A percentile compares a stretch with the other conserved stretches of the same genome.
Conservation (phyloP, 176 grass and related monocot genomes). For the Puccinellia tenuiflora region DNA sequence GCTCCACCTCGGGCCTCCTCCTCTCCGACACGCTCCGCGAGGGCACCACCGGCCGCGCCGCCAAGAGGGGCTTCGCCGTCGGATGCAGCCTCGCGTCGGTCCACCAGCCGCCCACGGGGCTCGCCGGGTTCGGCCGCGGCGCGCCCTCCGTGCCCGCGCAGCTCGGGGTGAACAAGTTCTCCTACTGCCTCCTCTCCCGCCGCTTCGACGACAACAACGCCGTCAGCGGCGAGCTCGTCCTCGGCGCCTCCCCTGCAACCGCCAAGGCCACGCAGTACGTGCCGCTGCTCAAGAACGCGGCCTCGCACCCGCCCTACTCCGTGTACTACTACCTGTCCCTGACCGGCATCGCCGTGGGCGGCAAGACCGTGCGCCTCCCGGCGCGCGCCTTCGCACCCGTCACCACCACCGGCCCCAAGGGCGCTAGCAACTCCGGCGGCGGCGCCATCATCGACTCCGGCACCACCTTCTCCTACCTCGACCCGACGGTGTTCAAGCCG, state of each 20-base stretch:
- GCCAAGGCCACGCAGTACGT: conserved; percentile 38
- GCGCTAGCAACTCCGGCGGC: neutral
- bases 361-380: conserved; percentile 48
- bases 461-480: conserved; percentile 80
- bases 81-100: conserved; percentile 81
- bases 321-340: conserved; percentile 82
- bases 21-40: conserved; percentile 54
- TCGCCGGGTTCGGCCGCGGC: conserved; percentile 74
- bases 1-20: conserved; percentile 72
- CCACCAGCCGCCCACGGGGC: conserved; percentile 63
- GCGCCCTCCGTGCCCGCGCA: conserved; percentile 58
- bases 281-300: conserved; percentile 40
- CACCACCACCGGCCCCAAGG: neutral
- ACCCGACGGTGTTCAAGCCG: conserved; percentile 47
- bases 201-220: conserved; percentile 64
- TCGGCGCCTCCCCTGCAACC: neutral
- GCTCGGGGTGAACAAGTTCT: conserved; percentile 48
- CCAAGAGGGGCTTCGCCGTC: conserved; percentile 30
- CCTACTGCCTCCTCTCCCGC: conserved; percentile 85
- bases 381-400: conserved; percentile 20
- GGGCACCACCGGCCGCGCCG: neutral
- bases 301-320: conserved; percentile 34
- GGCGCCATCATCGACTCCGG: conserved; percentile 86
- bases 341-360: conserved; percentile 38
- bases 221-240: conserved; percentile 62